Evolutionary conservation across 1,284 basidiomycete genomes (phyloP).

Genomic region (Fomes fomentarius): DNA sequence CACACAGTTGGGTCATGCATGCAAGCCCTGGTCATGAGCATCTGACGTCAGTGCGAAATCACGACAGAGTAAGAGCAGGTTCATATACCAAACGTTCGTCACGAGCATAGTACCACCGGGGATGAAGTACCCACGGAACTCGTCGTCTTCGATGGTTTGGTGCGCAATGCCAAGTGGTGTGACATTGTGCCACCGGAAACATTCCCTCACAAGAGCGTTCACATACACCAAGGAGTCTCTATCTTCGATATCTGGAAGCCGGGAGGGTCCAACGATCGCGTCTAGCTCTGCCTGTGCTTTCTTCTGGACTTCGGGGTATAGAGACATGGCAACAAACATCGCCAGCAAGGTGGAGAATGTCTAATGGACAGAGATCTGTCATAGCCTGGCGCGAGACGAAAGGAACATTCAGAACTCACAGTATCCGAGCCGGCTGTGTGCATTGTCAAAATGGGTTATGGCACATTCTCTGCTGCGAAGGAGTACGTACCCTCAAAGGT

Average conservation of each 20-base stretch:
- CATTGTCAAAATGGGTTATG: constrained; percentile 1
- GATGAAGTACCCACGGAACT: constrained; percentile 21
- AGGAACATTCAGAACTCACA: background rate
- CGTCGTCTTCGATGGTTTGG: constrained; percentile 8
- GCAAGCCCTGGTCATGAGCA: background rate
- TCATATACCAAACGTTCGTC: background rate
- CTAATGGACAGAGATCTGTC: constrained; percentile 5
- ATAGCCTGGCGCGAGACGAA: no score
- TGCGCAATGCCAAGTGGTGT: constrained; percentile 10
- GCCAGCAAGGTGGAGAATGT: constrained; percentile 25
- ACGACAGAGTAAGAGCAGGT: background rate
- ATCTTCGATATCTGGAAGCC: constrained; percentile 23
- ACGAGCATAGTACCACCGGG: constrained; percentile 25
- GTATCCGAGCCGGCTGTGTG: constrained; percentile 18
- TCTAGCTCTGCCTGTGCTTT: constrained; percentile 35
- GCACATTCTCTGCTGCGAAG: no score
- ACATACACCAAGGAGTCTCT: constrained; percentile 18
- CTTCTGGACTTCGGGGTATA: constrained; percentile 28
- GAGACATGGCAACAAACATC: constrained; percentile 23
- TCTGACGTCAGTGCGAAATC: no score
- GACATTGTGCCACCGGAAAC: constrained; percentile 16
- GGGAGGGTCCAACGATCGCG: constrained; percentile 16
- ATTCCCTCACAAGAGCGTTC: constrained; percentile 16
- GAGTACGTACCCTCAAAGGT: constrained; percentile 10
- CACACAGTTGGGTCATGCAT: constrained; percentile 2